Evolutionary conservation across 108 stramenopile species (phyloP).

Genomic region (Nitzschia palea): DNA sequence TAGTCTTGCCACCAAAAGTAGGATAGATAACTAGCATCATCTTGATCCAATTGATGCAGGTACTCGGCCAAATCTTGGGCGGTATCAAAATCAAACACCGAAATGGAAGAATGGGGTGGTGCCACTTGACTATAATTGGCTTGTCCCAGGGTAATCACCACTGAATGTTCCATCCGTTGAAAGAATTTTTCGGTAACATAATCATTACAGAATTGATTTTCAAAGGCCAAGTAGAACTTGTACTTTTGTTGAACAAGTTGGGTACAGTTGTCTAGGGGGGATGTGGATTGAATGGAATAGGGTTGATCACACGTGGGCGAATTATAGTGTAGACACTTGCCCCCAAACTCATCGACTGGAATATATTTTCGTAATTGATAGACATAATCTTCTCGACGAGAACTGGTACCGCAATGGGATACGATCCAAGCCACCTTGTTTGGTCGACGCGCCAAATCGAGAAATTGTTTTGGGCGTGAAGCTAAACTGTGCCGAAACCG

Average conservation of each 20-base stretch:
- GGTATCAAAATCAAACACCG: conserved; percentile 17
- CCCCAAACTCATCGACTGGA: conserved; percentile 29
- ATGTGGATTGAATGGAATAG: conserved; percentile 5
- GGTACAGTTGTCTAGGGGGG: conserved; percentile 18
- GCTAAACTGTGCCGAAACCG: conserved; percentile 12
- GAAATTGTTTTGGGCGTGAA: background rate
- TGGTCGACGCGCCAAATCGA: conserved; percentile 12
- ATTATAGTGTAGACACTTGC: background rate
- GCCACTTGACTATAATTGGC: conserved; percentile 32
- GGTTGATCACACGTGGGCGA: conserved; percentile 1
- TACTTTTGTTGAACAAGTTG: conserved; percentile 16
- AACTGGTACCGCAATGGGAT: conserved; percentile 20
- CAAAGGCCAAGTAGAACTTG: conserved; percentile 41
- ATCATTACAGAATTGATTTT: conserved; percentile 35
- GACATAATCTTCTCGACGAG: conserved; percentile 37
- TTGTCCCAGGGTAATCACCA: conserved; percentile 26
- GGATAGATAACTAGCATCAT: conserved; percentile 22
- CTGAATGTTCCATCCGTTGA: conserved; percentile 22
- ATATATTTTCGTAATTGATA: conserved; percentile 26
- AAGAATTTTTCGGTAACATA: conserved; percentile 48
- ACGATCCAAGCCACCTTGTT: conserved; percentile 39
- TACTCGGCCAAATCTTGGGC: conserved; percentile 26
- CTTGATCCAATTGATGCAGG: conserved; percentile 14
- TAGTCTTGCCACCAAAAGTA: conserved; percentile 44
- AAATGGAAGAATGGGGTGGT: conserved; percentile 35